Percentiles rank a stretch among this genome's conserved stretches.
Evolutionary conservation across 2,329 filamentous ascomycete species (phyloP).

Genomic region (Colletotrichum musicola): DNA sequence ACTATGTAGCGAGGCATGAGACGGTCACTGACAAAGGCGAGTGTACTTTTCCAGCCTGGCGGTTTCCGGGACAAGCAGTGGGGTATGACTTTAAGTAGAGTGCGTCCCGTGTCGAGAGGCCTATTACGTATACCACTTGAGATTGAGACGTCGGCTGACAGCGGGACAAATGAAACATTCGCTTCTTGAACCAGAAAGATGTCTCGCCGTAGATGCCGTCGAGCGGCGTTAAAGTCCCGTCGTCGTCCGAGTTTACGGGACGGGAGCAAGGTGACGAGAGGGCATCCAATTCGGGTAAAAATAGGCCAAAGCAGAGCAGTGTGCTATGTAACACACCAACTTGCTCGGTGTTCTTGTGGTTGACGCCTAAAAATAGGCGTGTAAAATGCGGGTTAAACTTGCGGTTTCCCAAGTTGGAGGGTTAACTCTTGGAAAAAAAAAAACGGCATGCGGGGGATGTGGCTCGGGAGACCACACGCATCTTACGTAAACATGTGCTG

Average conservation of each 20-base stretch:
- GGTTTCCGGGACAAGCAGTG: too few species aligned
- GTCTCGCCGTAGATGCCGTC: neutral
- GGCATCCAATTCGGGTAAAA: constrained; percentile 2
- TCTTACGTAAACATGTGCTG: neutral
- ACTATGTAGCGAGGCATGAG: too few species aligned
- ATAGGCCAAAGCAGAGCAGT: neutral
- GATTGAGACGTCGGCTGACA: too few species aligned
- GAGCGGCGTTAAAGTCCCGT: neutral
- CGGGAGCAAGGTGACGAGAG: neutral
- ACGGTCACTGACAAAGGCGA: too few species aligned
- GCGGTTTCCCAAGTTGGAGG: neutral
- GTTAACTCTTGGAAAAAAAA: neutral
- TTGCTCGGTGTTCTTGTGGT: constrained; percentile 1
- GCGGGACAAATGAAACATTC: too few species aligned
- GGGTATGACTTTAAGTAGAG: too few species aligned
- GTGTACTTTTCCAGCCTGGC: too few species aligned
- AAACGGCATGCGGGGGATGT: neutral
- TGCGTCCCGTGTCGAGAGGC: too few species aligned
- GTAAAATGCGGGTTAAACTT: constrained; percentile 11
- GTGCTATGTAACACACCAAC: neutral
- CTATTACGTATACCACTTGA: too few species aligned
- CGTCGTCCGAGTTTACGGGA: neutral
- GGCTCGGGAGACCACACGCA: constrained; percentile 15
- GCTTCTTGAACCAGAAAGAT: too few species aligned
- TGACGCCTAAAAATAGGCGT: constrained; percentile 9